Evolutionary conservation across 352 stramenopile species (phyloP).

Genomic region (Pythium myriotylum): DNA sequence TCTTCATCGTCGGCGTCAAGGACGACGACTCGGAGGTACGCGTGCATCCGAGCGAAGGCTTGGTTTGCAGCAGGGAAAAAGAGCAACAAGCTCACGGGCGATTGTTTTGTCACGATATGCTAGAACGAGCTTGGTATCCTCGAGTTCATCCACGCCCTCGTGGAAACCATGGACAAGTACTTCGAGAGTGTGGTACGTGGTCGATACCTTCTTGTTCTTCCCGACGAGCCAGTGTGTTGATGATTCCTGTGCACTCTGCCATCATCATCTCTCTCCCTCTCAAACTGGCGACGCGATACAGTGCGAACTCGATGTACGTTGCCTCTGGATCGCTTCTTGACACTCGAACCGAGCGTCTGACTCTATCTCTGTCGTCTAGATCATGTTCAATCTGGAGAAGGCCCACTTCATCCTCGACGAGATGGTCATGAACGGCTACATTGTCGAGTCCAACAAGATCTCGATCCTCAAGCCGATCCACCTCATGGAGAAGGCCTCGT

Average conservation of each 20-base stretch:
- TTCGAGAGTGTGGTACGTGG: constrained; percentile 96
- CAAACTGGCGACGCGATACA: constrained; percentile 15
- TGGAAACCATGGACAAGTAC: constrained; percentile 99
- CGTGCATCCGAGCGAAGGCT: background rate
- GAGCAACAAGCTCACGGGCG: too few relatives aligned
- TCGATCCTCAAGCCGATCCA: constrained; percentile 98
- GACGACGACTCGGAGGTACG: constrained; percentile 90
- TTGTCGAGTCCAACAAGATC: constrained; percentile 99
- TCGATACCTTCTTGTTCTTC: background rate
- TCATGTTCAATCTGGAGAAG: constrained; percentile 94
- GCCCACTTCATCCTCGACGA: constrained; percentile 92
- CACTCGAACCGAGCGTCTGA: background rate
- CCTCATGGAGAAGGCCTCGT: constrained; percentile 97
- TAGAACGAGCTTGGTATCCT: constrained; percentile 99
- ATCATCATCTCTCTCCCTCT: background rate
- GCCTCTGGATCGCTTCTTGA: too few relatives aligned
- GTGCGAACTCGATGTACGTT: constrained; percentile 86
- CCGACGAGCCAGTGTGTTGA: background rate
- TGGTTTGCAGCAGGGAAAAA: background rate
- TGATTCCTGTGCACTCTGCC: background rate
- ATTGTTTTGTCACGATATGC: background rate
- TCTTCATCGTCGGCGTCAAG: constrained; percentile 99
- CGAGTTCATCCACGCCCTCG: constrained; percentile 99
- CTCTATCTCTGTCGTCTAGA: constrained; percentile 36
- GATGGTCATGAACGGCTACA: constrained; percentile 99